Conservation (phyloP, 2,329 filamentous ascomycete genomes). For the Fusarium musae region DNA sequence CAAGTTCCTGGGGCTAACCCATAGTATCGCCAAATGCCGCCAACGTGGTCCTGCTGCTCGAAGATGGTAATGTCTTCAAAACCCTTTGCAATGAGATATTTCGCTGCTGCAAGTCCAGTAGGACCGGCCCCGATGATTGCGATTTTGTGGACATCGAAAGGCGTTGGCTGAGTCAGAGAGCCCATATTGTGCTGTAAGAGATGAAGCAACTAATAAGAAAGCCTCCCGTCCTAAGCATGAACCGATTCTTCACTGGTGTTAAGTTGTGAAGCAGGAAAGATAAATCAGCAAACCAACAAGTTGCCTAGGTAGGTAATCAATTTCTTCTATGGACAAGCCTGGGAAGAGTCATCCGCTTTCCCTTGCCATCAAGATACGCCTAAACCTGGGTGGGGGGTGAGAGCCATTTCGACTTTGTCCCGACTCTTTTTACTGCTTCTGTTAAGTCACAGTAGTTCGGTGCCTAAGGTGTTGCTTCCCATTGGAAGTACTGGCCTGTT, state of each 20-base stretch:
- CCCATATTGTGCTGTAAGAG: constrained; percentile 41
- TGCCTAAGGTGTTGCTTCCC: background rate
- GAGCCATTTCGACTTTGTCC: constrained; percentile 37
- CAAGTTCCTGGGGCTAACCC: constrained; percentile 58
- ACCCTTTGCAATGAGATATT: constrained; percentile 78
- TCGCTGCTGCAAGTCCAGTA: constrained; percentile 80
- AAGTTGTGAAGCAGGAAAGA: background rate
- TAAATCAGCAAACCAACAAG: background rate
- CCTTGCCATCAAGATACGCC: constrained; percentile 11
- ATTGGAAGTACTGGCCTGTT: constrained; percentile 8
- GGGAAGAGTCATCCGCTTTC: constrained; percentile 18
- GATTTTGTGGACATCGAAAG: constrained; percentile 68
- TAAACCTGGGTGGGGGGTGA: constrained; percentile 36
- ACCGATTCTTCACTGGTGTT: background rate
- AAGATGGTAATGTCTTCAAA: constrained; percentile 81
- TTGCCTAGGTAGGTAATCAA: background rate
- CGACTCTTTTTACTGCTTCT: constrained; percentile 23
- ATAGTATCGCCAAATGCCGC: constrained; percentile 89
- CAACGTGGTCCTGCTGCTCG: constrained; percentile 81
- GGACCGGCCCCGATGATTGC: constrained; percentile 88
- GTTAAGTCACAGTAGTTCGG: constrained; percentile 8
- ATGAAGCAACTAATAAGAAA: background rate
- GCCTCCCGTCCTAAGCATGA: background rate
- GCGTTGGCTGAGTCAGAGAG: constrained; percentile 40
- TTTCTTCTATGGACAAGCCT: constrained; percentile 12